These are phyloP conservation scores for Zelonia costaricensis DNA, from an alignment of 208 protist genomes.

Conservation along the genomic window DNA sequence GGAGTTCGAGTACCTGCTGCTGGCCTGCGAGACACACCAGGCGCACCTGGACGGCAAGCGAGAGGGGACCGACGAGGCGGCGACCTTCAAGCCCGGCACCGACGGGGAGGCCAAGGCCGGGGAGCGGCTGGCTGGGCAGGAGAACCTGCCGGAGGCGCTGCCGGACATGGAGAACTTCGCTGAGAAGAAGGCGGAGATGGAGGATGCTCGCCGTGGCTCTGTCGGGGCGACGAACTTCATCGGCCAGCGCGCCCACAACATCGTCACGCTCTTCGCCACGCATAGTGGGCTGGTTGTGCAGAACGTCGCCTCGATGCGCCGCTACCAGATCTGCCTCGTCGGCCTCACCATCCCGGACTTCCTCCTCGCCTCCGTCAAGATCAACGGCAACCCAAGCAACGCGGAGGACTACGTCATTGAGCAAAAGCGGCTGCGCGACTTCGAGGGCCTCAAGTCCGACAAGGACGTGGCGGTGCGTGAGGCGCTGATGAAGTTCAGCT, in stretches of 20 bases:
- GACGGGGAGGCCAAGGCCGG: background rate
- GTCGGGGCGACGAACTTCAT: slow-evolving; percentile 67
- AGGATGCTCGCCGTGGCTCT: slow-evolving; percentile 34
- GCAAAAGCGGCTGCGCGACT: slow-evolving; percentile 91
- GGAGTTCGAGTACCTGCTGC: slow-evolving; percentile 86
- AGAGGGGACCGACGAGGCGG: background rate
- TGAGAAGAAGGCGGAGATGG: slow-evolving; percentile 45
- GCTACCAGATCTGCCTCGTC: slow-evolving; percentile 88
- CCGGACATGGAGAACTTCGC: slow-evolving; percentile 87
- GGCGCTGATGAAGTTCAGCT: slow-evolving; percentile 96
- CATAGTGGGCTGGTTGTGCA: slow-evolving; percentile 81
- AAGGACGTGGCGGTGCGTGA: slow-evolving; percentile 88
- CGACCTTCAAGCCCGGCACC: slow-evolving; percentile 4
- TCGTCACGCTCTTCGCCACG: slow-evolving; percentile 90
- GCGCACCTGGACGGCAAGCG: slow-evolving; percentile 28
- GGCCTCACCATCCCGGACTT: slow-evolving; percentile 93
- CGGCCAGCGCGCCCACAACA: slow-evolving; percentile 62
- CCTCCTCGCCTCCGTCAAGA: slow-evolving; percentile 82
- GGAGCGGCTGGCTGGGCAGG: slow-evolving; percentile 27
- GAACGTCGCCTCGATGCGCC: slow-evolving; percentile 72
- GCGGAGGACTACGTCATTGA: slow-evolving; percentile 90
- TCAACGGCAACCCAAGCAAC: slow-evolving; percentile 74
- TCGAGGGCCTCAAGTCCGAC: slow-evolving; percentile 91
- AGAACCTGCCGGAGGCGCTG: slow-evolving; percentile 65
- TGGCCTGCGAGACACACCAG: slow-evolving; percentile 89